phyloP scores from a whole-genome alignment of 2,329 filamentous ascomycete species.

The Beauveria sp. region DNA sequence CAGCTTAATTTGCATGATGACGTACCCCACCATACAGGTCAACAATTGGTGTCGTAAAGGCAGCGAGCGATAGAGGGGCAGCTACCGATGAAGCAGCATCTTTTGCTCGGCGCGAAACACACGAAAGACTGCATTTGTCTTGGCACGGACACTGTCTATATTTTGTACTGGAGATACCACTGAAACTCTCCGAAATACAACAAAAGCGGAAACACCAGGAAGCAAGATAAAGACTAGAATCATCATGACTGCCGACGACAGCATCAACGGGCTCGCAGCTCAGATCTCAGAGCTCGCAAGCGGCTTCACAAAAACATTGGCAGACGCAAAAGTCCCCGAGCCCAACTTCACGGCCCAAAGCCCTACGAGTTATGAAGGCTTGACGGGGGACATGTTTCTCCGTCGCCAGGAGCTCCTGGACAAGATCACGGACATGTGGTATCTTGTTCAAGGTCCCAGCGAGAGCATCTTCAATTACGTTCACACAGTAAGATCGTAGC shows the following conservation, averaged over 20 bases:
- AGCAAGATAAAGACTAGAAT: not conserved
- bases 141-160: no score
- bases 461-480: constrained; percentile 41
- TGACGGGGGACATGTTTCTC: constrained; percentile 36
- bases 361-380: constrained; percentile 32
- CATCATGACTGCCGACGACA: constrained; percentile 24
- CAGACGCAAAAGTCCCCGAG: constrained; percentile 33
- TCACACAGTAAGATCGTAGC: constrained; percentile 25
- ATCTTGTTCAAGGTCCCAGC: constrained; percentile 39
- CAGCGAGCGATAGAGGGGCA: no score
- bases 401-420: constrained; percentile 37
- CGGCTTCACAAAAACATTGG: constrained; percentile 31
- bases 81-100: no score
- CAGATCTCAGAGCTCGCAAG: constrained; percentile 37
- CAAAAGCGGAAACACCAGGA: not conserved
- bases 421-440: constrained; percentile 37
- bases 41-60: no score
- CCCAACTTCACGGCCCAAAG: constrained; percentile 37
- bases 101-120: no score
- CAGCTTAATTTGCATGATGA: no score
- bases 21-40: no score
- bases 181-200: no score
- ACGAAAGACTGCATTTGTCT: no score
- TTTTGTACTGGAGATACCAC: no score
- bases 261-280: constrained; percentile 35